A percentile compares a stretch with the other conserved stretches of the same genome.
Evolutionary conservation across 2,329 filamentous ascomycete genomes (phyloP).

Genomic region (Chrysoporthe cubensis): DNA sequence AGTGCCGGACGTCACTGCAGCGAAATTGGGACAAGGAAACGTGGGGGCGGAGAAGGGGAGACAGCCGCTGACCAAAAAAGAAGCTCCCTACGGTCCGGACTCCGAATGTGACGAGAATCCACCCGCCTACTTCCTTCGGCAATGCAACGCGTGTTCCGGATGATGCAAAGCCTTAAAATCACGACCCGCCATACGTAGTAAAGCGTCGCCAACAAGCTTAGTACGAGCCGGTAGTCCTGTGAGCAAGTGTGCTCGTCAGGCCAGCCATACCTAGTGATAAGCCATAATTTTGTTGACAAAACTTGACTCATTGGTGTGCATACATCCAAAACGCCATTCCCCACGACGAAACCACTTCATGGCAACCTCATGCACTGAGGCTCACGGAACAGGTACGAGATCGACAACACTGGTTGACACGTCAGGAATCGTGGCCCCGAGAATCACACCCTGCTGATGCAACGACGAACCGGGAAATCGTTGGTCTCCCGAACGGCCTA

Average conservation of each 20-base stretch:
- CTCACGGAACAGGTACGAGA: not conserved
- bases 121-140: not conserved
- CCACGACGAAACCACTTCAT: not conserved
- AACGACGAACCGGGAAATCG: conserved; percentile 6
- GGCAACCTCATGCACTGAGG: not conserved
- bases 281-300: not conserved
- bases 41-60: not conserved
- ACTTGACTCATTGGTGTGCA: not conserved
- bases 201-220: not conserved
- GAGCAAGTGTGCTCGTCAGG: not conserved
- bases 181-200: not conserved
- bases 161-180: not conserved
- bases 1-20: not conserved
- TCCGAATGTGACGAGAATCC: not conserved
- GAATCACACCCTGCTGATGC: not conserved
- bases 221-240: not conserved
- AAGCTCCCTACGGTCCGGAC: not conserved
- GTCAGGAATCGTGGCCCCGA: not conserved
- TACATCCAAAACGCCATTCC: not conserved
- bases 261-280: too few relatives aligned
- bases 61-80: not conserved
- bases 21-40: not conserved
- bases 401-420: not conserved
- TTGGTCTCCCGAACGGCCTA: conserved; percentile 1
- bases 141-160: not conserved